Base-by-base conservation (phyloP, 2,329 filamentous ascomycete genomes). In the Fusarium kyushuense region DNA sequence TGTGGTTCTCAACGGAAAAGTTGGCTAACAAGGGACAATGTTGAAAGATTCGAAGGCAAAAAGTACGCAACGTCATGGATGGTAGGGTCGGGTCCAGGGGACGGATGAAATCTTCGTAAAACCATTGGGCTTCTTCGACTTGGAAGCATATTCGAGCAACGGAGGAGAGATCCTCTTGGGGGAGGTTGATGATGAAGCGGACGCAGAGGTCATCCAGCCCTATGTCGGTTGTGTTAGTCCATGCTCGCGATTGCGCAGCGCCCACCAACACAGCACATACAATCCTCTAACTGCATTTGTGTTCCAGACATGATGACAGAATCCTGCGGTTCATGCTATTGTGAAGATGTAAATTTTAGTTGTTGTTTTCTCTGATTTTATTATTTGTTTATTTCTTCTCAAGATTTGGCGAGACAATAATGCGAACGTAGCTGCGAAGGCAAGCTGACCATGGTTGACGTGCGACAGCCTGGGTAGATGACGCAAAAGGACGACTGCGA, bases 81-180 rank as follows among this genome's bases (percentile, higher is more conserved):
- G 96, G 96, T 13, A 99, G 86, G 38, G 86, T 86, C 53, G 94
- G 90, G 79, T 97, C 92, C 68, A 96, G 84, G 38, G 95, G 94
- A 47, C 96, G 92, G 78, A 99, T 93, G 78, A 99, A 99, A 81
- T 99, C 96, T 84, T 99, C 96, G 87, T 99, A 99, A 81, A 97
- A 99, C 96, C 96, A 99, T 89, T 99, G 96, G 74, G 96, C 96
- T 81, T 99, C 96, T 81, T 99, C 96, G 73, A 99, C 92, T 81
- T 98, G 94, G 79, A 99, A 99, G 82, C 95, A 98, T 81, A 99
- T 96, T 76, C 96, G 91, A 77, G 94, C 93, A 59, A 97, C 92
- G 4, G 92, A 94, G 70, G 90, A 89, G 46, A 98, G 87, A 80
- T 99, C 96, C 80, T 96, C 93, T 69, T 92, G 87, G 45, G 96